These are phyloP conservation scores for Capronia epimyces DNA, from an alignment of 2,329 filamentous ascomycete species.

Conservation along the genomic window DNA sequence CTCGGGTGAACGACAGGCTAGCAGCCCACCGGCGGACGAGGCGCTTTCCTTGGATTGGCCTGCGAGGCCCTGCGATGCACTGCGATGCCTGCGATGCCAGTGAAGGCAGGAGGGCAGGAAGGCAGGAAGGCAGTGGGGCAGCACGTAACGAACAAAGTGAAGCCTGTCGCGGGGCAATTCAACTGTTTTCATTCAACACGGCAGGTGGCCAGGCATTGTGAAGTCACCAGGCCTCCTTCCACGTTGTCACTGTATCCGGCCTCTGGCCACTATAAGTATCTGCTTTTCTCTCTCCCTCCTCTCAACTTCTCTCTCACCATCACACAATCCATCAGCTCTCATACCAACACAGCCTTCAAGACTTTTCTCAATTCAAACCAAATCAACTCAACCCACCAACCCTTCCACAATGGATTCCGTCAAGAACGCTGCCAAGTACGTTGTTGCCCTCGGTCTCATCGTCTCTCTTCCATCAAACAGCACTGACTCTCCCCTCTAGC, in stretches of 20 bases:
- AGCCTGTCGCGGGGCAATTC: background rate
- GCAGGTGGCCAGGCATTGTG: background rate
- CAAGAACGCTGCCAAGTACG: conserved; percentile 29
- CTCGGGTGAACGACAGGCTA: background rate
- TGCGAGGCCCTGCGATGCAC: background rate
- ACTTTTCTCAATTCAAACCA: conserved; percentile 13
- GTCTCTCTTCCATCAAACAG: background rate
- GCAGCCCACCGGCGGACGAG: background rate
- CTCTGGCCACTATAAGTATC: conserved; percentile 18
- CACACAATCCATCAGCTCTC: background rate
- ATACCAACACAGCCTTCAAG: conserved; percentile 4
- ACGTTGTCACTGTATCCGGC: background rate
- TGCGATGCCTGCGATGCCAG: background rate
- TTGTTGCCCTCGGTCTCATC: background rate
- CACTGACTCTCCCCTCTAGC: conserved; percentile 51
- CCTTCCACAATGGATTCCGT: conserved; percentile 27
- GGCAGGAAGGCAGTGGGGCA: too few relatives aligned
- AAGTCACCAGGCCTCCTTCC: conserved; percentile 1
- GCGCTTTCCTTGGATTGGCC: background rate
- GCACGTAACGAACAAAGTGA: background rate
- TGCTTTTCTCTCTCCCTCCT: conserved; percentile 2
- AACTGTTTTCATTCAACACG: background rate
- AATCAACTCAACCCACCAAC: conserved; percentile 13
- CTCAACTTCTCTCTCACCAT: conserved; percentile 9
- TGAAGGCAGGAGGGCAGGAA: background rate